Evolutionary conservation across 1,284 basidiomycete genomes (phyloP).

Genomic region (Trametes pubescens): DNA sequence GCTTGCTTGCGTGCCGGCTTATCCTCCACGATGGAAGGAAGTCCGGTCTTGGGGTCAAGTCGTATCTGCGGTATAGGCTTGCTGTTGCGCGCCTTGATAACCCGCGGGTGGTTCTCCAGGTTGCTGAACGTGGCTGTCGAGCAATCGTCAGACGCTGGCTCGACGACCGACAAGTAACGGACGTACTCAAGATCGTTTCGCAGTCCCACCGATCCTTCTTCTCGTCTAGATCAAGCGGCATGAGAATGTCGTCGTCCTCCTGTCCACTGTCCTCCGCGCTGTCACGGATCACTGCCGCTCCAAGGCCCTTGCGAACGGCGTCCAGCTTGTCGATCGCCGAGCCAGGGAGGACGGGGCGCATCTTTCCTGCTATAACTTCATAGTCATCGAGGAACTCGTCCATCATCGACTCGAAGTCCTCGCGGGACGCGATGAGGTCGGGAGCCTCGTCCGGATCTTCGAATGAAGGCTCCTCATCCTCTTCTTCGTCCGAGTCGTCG

Average conservation of each 20-base stretch:
- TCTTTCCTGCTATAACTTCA: slow-evolving; percentile 90
- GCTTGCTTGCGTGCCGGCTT: slow-evolving; percentile 9
- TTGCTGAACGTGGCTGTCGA: slow-evolving; percentile 90
- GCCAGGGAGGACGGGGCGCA: slow-evolving; percentile 77
- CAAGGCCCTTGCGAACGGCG: slow-evolving; percentile 81
- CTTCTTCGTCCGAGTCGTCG: slow-evolving; percentile 67
- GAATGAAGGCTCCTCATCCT: slow-evolving; percentile 55
- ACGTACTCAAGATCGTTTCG: slow-evolving; percentile 90
- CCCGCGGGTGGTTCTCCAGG: slow-evolving; percentile 91
- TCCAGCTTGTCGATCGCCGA: slow-evolving; percentile 82
- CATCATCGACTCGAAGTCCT: slow-evolving; percentile 93
- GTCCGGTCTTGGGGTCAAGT: slow-evolving; percentile 78
- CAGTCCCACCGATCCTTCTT: slow-evolving; percentile 92
- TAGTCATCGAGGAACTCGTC: slow-evolving; percentile 95
- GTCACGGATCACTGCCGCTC: slow-evolving; percentile 65
- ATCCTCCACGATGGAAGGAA: slow-evolving; percentile 62
- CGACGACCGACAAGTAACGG: background rate
- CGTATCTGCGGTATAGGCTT: slow-evolving; percentile 69
- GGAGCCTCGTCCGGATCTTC: slow-evolving; percentile 72
- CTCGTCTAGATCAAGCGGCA: slow-evolving; percentile 63
- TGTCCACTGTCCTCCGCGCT: slow-evolving; percentile 42
- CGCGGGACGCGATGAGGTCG: slow-evolving; percentile 79
- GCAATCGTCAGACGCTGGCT: background rate
- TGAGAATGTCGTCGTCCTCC: slow-evolving; percentile 59
- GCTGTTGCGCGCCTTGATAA: slow-evolving; percentile 73